Percentiles rank a stretch among this genome's conserved stretches.
These are phyloP conservation scores for Ceratobasidium sp. DNA, from an alignment of 1,284 basidiomycete species.

Conservation along the genomic window DNA sequence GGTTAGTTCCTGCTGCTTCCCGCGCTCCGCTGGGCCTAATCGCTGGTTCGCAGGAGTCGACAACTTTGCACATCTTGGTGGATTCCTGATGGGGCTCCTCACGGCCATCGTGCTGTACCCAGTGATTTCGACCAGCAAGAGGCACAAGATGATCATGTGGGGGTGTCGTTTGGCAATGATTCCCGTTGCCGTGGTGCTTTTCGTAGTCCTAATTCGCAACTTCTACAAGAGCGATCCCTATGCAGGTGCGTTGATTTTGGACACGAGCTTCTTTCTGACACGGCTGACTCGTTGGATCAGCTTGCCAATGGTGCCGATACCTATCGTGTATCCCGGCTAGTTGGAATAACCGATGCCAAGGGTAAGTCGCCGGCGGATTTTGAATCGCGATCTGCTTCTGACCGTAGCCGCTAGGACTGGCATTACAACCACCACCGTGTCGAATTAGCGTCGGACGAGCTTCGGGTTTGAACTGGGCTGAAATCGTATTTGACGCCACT, in stretches of 20 bases:
- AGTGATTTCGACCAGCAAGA: constrained; percentile 78
- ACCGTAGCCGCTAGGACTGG: constrained; percentile 8
- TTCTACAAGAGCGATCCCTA: constrained; percentile 88
- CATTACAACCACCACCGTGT: constrained; percentile 28
- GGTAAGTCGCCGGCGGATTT: constrained; percentile 51
- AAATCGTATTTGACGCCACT: neutral
- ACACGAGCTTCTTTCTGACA: neutral
- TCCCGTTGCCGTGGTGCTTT: constrained; percentile 77
- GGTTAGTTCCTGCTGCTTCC: constrained; percentile 45
- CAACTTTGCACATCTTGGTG: constrained; percentile 82
- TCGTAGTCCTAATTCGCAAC: constrained; percentile 82
- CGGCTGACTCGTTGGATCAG: constrained; percentile 48
- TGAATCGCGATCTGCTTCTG: neutral
- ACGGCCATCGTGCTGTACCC: constrained; percentile 82
- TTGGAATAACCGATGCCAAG: constrained; percentile 79
- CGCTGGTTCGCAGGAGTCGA: constrained; percentile 57
- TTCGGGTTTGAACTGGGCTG: neutral
- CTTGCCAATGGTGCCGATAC: constrained; percentile 90
- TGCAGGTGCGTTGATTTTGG: constrained; percentile 59
- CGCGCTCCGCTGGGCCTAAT: constrained; percentile 12
- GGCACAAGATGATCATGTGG: constrained; percentile 80
- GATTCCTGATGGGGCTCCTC: constrained; percentile 78
- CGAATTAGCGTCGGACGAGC: neutral
- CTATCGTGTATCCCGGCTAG: constrained; percentile 84
- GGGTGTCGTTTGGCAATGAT: constrained; percentile 73